Evolutionary conservation across 2,329 filamentous ascomycete genomes (phyloP).

Genomic region (Hymenotorrendiella dingleyae): DNA sequence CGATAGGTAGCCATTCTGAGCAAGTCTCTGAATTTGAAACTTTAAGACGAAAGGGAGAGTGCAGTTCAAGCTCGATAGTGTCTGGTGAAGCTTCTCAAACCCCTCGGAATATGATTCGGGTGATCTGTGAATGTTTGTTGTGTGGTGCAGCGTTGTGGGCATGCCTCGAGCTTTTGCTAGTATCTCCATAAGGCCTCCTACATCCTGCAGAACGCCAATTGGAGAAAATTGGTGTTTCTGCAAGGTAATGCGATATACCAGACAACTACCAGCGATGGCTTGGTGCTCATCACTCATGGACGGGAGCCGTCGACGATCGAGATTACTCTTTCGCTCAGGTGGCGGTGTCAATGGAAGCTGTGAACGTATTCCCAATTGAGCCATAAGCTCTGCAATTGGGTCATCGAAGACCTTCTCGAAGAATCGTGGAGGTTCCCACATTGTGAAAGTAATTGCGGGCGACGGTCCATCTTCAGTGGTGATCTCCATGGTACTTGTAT

Average conservation of each 20-base stretch:
- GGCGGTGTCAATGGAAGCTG: no score
- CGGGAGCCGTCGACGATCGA: neutral
- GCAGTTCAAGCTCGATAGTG: conserved; percentile 4
- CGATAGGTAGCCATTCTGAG: conserved; percentile 56
- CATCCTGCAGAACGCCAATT: no score
- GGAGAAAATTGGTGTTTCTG: conserved; percentile 24
- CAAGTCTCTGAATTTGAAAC: conserved; percentile 59
- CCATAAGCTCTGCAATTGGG: neutral
- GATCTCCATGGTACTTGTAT: neutral
- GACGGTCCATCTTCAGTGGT: no score
- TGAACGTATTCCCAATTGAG: no score
- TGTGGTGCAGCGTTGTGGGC: no score
- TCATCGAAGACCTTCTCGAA: neutral
- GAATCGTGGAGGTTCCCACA: neutral
- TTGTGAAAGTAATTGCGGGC: neutral
- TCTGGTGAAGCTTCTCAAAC: neutral
- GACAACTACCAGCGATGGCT: conserved; percentile 39
- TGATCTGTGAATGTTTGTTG: conserved; percentile 10
- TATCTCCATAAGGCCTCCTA: no score
- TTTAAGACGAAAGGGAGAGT: conserved; percentile 46
- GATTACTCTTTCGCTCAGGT: no score
- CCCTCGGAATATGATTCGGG: neutral
- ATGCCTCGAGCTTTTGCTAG: no score
- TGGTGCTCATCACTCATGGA: conserved; percentile 25
- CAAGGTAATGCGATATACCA: conserved; percentile 42